Evolutionary conservation across 2,329 filamentous ascomycete genomes (phyloP).

Genomic region (Alternaria tenuissima): DNA sequence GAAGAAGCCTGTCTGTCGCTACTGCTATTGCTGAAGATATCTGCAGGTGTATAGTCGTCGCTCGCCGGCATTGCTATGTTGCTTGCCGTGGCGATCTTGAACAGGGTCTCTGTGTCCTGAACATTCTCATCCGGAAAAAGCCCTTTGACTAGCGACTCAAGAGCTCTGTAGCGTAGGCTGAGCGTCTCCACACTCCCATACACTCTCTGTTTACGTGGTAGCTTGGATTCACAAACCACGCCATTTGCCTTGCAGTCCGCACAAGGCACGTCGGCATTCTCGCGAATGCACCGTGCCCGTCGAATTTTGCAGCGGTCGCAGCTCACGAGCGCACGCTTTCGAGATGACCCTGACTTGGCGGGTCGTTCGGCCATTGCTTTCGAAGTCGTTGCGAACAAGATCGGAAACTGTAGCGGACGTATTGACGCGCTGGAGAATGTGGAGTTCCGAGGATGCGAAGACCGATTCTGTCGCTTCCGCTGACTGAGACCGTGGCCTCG

Average conservation of each 20-base stretch:
- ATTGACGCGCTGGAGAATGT: constrained; percentile 7
- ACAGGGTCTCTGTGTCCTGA: constrained; percentile 51
- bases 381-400: not conserved
- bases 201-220: constrained; percentile 56
- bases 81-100: constrained; percentile 51
- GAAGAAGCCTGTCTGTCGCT: constrained; percentile 8
- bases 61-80: constrained; percentile 49
- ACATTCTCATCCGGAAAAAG: constrained; percentile 53
- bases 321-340: constrained; percentile 42
- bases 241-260: constrained; percentile 52
- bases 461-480: not conserved
- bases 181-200: constrained; percentile 59
- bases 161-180: constrained; percentile 54
- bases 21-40: constrained; percentile 31
- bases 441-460: constrained; percentile 12
- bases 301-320: constrained; percentile 44
- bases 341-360: constrained; percentile 28
- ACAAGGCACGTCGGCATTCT: constrained; percentile 44
- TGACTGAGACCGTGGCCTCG: constrained; percentile 8
- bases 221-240: constrained; percentile 54
- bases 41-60: constrained; percentile 37
- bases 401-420: constrained; percentile 4
- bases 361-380: constrained; percentile 23
- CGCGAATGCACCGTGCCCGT: constrained; percentile 40
- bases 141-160: constrained; percentile 54